Evolutionary conservation across 2,329 filamentous ascomycete species (phyloP).

Genomic region (Sclerotinia minor): DNA sequence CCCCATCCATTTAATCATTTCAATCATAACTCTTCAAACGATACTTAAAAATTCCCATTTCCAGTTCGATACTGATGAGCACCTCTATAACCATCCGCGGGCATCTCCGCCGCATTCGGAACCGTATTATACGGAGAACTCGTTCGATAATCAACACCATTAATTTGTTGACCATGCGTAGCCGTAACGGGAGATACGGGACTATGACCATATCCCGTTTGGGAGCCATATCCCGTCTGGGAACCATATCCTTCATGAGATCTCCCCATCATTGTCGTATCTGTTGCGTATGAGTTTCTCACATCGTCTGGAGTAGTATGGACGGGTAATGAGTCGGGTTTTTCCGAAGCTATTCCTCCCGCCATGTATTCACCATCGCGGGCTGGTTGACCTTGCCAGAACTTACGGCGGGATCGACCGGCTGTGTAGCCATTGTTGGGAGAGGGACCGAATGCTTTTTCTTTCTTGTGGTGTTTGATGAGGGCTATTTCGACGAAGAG

Average conservation of each 20-base stretch:
- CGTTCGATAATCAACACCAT: constrained; percentile 7
- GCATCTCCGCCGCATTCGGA: constrained; percentile 4
- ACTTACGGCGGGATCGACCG: constrained; percentile 49
- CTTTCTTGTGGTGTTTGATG: constrained; percentile 69
- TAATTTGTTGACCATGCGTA: constrained; percentile 5
- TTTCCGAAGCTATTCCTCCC: constrained; percentile 30
- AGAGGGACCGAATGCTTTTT: constrained; percentile 69
- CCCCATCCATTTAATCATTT: background rate
- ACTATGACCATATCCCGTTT: background rate
- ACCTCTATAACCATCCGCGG: background rate
- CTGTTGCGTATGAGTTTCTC: constrained; percentile 35
- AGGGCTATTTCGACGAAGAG: constrained; percentile 68
- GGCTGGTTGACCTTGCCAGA: constrained; percentile 39
- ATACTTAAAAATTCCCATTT: background rate
- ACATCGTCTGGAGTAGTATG: constrained; percentile 46
- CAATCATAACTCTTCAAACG: background rate
- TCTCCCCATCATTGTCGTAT: constrained; percentile 35
- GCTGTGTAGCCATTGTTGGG: constrained; percentile 68
- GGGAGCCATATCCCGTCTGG: background rate
- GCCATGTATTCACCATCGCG: constrained; percentile 32
- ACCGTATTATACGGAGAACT: background rate
- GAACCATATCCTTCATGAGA: constrained; percentile 11
- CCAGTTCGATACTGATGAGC: background rate
- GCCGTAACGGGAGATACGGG: constrained; percentile 8
- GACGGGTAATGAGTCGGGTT: constrained; percentile 43